A percentile compares a stretch with the other conserved stretches of the same genome.
Conservation (phyloP, 1,284 basidiomycete genomes). For the Fomitiporia mediterranea region DNA sequence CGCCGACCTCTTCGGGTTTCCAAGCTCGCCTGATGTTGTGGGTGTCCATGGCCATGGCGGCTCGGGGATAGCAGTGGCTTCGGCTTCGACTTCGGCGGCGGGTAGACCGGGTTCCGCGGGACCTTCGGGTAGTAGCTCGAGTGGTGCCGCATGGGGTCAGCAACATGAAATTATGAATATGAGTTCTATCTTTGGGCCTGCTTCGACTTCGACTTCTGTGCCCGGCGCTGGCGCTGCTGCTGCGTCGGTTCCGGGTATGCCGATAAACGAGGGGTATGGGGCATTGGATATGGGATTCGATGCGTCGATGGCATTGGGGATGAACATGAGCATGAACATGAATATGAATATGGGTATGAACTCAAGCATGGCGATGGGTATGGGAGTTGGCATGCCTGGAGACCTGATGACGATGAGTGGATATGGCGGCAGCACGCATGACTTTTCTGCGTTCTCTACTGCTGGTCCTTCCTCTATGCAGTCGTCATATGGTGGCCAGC, state of each 20-base stretch:
- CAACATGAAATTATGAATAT: conserved; percentile 7
- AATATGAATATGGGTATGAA: neutral
- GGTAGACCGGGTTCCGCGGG: neutral
- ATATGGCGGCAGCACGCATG: neutral
- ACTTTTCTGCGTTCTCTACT: neutral
- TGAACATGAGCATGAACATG: neutral
- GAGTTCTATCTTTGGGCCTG: neutral
- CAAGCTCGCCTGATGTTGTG: no score
- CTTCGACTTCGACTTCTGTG: no score
- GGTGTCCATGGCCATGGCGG: no score
- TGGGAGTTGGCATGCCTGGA: neutral
- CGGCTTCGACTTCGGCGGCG: neutral
- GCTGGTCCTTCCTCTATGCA: neutral
- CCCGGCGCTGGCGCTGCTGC: no score
- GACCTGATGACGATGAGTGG: neutral
- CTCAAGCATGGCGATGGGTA: neutral
- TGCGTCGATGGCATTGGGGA: neutral
- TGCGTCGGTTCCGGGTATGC: neutral
- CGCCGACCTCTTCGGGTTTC: neutral
- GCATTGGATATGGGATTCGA: neutral
- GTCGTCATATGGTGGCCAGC: no score
- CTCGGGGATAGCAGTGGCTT: no score
- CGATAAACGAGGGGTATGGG: neutral
- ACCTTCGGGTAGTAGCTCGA: no score
- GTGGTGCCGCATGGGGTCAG: no score